These are phyloP conservation scores for Chimonanthus praecox DNA, from an alignment of 164 flowering plant species.

Conservation along the genomic window DNA sequence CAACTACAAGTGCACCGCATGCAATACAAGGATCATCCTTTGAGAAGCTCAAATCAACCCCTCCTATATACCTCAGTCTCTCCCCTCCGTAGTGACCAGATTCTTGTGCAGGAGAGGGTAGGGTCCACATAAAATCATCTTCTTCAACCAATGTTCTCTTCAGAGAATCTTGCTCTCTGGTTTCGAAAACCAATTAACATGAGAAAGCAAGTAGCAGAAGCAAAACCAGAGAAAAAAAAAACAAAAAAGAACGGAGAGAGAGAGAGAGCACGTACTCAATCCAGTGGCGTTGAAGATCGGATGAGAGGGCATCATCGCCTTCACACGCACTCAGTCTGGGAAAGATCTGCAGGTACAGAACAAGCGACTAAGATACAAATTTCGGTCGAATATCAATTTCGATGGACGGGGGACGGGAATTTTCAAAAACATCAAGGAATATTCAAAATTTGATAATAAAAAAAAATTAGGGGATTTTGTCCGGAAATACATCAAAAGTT, in stretches of 20 bases:
- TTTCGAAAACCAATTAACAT: neutral
- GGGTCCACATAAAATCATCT: constrained; percentile 60
- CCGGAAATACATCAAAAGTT: too few relatives aligned
- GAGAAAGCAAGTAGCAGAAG: neutral
- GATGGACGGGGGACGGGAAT: too few relatives aligned
- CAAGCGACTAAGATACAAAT: too few relatives aligned
- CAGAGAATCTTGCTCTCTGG: constrained; percentile 54
- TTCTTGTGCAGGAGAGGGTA: constrained; percentile 16
- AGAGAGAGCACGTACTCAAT: neutral
- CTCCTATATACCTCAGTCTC: constrained; percentile 62
- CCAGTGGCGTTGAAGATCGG: neutral
- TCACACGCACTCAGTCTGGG: too few relatives aligned
- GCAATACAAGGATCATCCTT: constrained; percentile 61
- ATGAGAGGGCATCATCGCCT: neutral
- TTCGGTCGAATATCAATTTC: too few relatives aligned
- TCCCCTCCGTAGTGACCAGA: constrained; percentile 6
- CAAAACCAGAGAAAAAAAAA: neutral
- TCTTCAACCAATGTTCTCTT: constrained; percentile 36
- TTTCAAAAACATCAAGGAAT: too few relatives aligned
- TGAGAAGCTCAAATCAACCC: constrained; percentile 86
- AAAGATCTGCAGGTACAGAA: too few relatives aligned
- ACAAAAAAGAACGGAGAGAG: neutral
- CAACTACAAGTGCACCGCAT: constrained; percentile 68
- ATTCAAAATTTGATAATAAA: too few relatives aligned
- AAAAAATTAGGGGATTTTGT: too few relatives aligned